Evolutionary conservation across 1,139 yeast species (phyloP), one percentile per base, ranked within the genome.

Genomic region (Meyerozyma carpophila): DNA sequence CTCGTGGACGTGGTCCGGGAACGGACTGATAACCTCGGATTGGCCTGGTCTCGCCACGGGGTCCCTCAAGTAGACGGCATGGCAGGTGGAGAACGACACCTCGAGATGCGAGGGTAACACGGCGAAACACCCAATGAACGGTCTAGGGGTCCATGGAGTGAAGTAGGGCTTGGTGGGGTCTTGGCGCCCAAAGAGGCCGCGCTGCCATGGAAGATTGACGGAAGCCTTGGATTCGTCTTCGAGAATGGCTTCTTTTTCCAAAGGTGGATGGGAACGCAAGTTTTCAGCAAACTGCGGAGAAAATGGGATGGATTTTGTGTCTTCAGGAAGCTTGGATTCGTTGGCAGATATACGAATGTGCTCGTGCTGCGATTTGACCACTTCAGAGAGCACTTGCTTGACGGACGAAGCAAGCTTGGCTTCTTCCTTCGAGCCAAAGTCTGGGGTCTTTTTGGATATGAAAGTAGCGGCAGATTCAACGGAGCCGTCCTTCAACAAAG

Each of bases 41-140:
- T 87, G 91, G 41, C 96, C 98, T 10, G 98, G 97, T 65, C 98
- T 81, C 10, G 98, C 96, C 45, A 93, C 91, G 13, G 98, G 98
- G 63, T 93, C 96, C 67, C 97, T 84, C 65, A 93, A 71, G 66
- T 93, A 93, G 27, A 93, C 84, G 9, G 97, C 98, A 65, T 91
- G 96, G 62, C 98, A 91, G 8, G 97, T 89, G 49, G 79, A 78
- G 65, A 88, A 91, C 18, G 95, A 86, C 34, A 94, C 73, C 66
- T 93, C 98, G 48, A 93, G 73, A 64, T 93, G 98, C 49, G 87
- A 83, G 26, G 98, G 98, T 54, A 89, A 77, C 48, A 93, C 78
- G 13, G 98, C 94, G 65, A 91, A 89, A 40, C 96, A 94, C 5
- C 96, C 91, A 51, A 93, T 68, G 66, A 91, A 93, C 37, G 93